Conservation (phyloP, 768 basidiomycete species). For the Xerocomellus amylosporus region DNA sequence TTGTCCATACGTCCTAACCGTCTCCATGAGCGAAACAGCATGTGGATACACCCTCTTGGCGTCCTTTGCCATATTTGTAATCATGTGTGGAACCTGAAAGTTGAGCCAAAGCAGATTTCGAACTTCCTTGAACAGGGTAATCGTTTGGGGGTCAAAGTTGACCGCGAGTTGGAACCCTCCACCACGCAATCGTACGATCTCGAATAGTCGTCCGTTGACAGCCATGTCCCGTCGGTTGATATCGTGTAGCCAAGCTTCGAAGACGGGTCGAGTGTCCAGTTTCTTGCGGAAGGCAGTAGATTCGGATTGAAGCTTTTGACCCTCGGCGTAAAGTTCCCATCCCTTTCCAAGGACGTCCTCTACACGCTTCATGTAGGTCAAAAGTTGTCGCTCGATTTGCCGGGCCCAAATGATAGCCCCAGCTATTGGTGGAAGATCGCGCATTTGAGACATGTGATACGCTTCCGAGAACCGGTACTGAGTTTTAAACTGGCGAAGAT, state of each 20-base stretch:
- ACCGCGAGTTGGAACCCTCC: conserved; percentile 86
- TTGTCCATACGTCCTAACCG: conserved; percentile 96
- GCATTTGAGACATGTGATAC: conserved; percentile 98
- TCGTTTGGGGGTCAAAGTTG: conserved; percentile 98
- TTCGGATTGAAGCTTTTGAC: conserved; percentile 94
- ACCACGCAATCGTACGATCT: conserved; percentile 74
- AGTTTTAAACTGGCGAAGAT: conserved; percentile 72
- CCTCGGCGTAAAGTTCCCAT: conserved; percentile 99
- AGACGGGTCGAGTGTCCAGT: conserved; percentile 90
- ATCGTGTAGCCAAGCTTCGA: conserved; percentile 94
- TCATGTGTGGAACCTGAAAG: conserved; percentile 92
- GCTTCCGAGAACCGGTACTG: conserved; percentile 95
- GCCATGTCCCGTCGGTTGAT: conserved; percentile 92
- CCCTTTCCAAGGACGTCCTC: conserved; percentile 98
- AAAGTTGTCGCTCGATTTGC: conserved; percentile 96
- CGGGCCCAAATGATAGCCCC: conserved; percentile 98
- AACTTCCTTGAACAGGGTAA: conserved; percentile 98
- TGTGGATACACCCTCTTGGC: conserved; percentile 98
- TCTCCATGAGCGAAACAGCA: conserved; percentile 98
- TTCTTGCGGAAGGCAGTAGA: conserved; percentile 91
- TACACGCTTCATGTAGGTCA: conserved; percentile 97
- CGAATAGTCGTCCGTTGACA: conserved; percentile 88
- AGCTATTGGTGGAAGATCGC: conserved; percentile 96
- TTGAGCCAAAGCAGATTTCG: conserved; percentile 93
- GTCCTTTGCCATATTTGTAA: conserved; percentile 96